Base-by-base conservation (phyloP, 2,329 filamentous ascomycete species). In the Fusarium denticulatum region DNA sequence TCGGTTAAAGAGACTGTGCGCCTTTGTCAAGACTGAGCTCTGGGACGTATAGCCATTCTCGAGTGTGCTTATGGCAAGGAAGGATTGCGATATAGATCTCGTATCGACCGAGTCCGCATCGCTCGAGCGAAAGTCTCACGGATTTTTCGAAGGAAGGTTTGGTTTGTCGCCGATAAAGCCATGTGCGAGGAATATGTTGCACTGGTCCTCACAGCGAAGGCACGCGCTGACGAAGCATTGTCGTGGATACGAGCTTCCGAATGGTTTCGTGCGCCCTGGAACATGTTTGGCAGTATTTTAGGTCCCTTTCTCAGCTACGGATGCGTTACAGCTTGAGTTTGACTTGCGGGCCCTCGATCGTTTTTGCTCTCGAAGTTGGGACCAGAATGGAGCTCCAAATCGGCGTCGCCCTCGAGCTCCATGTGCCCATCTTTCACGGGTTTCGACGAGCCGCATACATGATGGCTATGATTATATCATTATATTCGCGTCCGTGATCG, bases 401-500 rank as follows among this genome's bases (percentile, higher is more conserved):
- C 8, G 5, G 18, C 13, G 9, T 14, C 24, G 13, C 24, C 4
- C 20, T 26, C 12, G 24, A 46, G 18, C 18, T 11, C 9, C 24
- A 18, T 16, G 20, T 6, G 10, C 10, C 45, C 4, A 12, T 47
- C 14, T 30, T 30, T 22, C 26, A 30, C 10, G 3, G 4, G 6
- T 1, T 30, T 30, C 26, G 14, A 22, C 26, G 5, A 4, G 1
- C 5, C 6, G 6, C 6, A 8, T 26, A 3, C 18, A 22, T 20
- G 6, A 7, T 6, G 12, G 11, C 12, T 20, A 20, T 36, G 2
- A 4, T 20, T 52, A 4, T 11, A 26, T 52, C 7, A 12, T 26
- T 8, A 1, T 8, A 8, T 3, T n/a, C 14, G 24, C 4, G 9
- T 2, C 2, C 6, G 4, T 22, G 14, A 14, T 55, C 20, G 18